Evolutionary conservation across 2,329 filamentous ascomycete species (phyloP), one percentile per base, ranked within the genome.

Genomic region (Colletotrichum orchidophilum): DNA sequence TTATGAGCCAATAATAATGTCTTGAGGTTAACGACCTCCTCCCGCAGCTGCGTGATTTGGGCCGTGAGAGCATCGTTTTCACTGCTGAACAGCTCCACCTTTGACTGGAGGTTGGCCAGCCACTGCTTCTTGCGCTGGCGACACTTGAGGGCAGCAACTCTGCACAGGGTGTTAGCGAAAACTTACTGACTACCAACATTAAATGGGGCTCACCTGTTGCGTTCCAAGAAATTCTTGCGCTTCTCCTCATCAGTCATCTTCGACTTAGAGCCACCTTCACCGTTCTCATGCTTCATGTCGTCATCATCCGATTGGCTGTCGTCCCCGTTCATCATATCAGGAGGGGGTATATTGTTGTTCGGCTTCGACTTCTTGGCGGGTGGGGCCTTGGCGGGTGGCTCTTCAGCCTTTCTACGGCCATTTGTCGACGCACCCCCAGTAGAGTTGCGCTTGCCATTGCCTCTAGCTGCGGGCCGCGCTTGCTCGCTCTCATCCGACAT

Each of bases 221-320:
- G 89, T 79, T 99, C 96, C 2, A 99, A 86, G 81, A 99, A 99
- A 80, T 98, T 99, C 84, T 97, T 97, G 52, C 96, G 90, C 86
- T 99, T 99, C 85, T 99, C 96, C 78, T 98, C 96, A 67, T 98
- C 96, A 0, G 95, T 98, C 94, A 98, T 97, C 86, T 97, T 98
- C 0, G 81, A 79, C 81, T 91, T 93, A 52, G 86, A 90, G 50
- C 86, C 84, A 58, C 89, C 85, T 33, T 86, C 87, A 6, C 89
- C 86, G 60, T 89, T 87, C 21, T 72, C 70, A n/a, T 65, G 66
- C 50, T 72, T 88, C 74, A 86, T 78, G 5, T 88, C 84, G 5
- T 90, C 86, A 2, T 90, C 87, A 5, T 84, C 82, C 60, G 76
- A 73, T 18, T 76, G 74, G 59, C 75, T 73, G 0, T 76, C 75